Base-by-base conservation (phyloP, 108 stramenopile genomes). In the Bacterosira constricta region DNA sequence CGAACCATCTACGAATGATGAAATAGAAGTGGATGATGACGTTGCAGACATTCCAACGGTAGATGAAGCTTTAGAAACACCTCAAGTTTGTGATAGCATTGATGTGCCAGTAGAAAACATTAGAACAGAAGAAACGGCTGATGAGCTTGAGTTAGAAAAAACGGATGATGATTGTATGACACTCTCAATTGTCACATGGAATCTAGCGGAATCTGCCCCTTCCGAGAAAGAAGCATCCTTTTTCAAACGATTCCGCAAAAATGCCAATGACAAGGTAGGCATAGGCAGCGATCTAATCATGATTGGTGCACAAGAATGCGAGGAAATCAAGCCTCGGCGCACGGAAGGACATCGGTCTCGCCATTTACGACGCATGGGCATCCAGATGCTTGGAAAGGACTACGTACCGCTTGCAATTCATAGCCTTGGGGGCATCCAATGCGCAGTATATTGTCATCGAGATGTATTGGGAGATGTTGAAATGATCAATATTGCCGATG, bases 271-370 rank as follows among this genome's bases (percentile, higher is more conserved):
- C 15, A 50, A 34, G 1, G 18, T 20, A 18, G 31, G 47, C 27
- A 39, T 21, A 30, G 87, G 88, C n/a, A 92, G 90, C 64, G 94
- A 95, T 53, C 59, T 95, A 36, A 85, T 95, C 23, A 67, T 95
- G 45, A 87, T 95, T 23, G 87, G 87, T 1, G 88, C 90, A 17
- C 94, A 95, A 63, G 94, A 95, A 69, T 90, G 88, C 69, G 94
- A 96, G 71, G 91, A 93, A 42, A 90, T 92, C 62, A 96, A 96
- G 65, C 95, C 95, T 34, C 80, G 95, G 29, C 79, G 95, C 35
- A 66, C 88, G 7, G 95, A 96, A 67, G 95, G 95, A 1, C 68
- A 77, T 44, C 47, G 95, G 44, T 92, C 90, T 42, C 76, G 91
- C 8, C 90, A 96, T 66, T 76, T 89, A 30, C 71, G 95, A 15